These are phyloP conservation scores for Luzula sylvatica DNA, from an alignment of 176 grass and related monocot genomes.

Conservation along the genomic window DNA sequence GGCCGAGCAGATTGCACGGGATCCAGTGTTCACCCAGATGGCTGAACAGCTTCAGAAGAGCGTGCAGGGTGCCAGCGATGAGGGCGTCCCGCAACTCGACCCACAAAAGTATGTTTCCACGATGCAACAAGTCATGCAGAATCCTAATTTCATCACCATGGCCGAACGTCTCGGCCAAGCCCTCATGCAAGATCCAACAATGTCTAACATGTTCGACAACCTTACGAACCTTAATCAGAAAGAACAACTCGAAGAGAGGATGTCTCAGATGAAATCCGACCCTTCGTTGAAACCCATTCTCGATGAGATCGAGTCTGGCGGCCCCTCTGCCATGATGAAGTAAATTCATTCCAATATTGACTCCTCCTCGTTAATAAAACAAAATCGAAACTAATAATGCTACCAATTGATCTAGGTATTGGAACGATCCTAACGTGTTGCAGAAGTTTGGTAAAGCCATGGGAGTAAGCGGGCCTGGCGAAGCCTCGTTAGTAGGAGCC, in stretches of 20 bases:
- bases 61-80: constrained; percentile 51
- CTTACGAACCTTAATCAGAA: constrained; percentile 65
- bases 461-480: constrained; percentile 44
- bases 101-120: constrained; percentile 71
- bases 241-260: constrained; percentile 76
- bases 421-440: constrained; percentile 90
- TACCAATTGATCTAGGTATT: constrained; percentile 43
- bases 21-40: constrained; percentile 83
- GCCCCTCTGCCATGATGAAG: constrained; percentile 93
- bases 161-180: constrained; percentile 69
- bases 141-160: constrained; percentile 82
- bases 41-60: constrained; percentile 74
- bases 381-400: too few species aligned
- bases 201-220: constrained; percentile 79
- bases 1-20: constrained; percentile 80
- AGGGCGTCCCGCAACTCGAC: constrained; percentile 59
- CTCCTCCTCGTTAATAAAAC: too few species aligned
- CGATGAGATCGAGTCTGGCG: constrained; percentile 77
- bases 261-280: constrained; percentile 77
- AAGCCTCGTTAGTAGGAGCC: constrained; percentile 28
- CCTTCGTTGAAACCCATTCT: constrained; percentile 77
- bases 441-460: constrained; percentile 91
- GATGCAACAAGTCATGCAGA: constrained; percentile 86
- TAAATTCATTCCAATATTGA: constrained; percentile 24
- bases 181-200: constrained; percentile 90